Conservation (phyloP, 345 rosid genomes). For the Toxicodendron radicans region DNA sequence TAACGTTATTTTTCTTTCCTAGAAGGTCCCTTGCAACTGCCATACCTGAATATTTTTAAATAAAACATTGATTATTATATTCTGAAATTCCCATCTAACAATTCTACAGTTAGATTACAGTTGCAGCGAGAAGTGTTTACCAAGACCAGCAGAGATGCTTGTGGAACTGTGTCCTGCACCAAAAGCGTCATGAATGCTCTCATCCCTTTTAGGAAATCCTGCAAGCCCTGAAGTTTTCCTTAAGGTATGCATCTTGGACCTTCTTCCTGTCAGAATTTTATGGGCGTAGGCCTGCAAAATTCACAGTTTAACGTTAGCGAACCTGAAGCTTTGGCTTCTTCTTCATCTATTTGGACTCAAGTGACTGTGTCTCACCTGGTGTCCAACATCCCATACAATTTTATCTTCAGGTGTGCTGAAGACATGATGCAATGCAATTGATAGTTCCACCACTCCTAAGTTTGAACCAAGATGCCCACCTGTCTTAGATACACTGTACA, state of each 20-base stretch:
- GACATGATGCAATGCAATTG: conserved; percentile 64
- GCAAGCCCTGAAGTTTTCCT: conserved; percentile 73
- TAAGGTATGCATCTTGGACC: conserved; percentile 66
- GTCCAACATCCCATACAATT: conserved; percentile 82
- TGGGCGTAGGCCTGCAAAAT: conserved; percentile 64
- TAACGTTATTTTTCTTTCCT: conserved; percentile 57
- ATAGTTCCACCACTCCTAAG: conserved; percentile 65
- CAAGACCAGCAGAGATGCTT: conserved; percentile 82
- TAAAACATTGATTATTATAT: background rate
- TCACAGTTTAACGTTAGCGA: background rate
- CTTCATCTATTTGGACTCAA: background rate
- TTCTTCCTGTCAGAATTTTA: conserved; percentile 76
- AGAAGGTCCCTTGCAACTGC: conserved; percentile 68
- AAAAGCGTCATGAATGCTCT: conserved; percentile 65
- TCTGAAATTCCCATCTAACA: background rate
- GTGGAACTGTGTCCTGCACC: conserved; percentile 81
- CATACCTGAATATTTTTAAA: conserved; percentile 44
- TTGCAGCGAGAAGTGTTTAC: conserved; percentile 28
- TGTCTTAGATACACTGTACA: conserved; percentile 48
- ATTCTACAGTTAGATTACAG: background rate
- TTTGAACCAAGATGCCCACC: conserved; percentile 76
- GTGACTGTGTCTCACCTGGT: conserved; percentile 47
- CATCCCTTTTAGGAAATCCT: conserved; percentile 76
- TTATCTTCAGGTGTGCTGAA: conserved; percentile 68
- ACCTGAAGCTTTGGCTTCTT: background rate